Evolutionary conservation across 208 protist genomes (phyloP), one percentile per base, ranked within the genome.

Genomic region (Trypanosoma mega): DNA sequence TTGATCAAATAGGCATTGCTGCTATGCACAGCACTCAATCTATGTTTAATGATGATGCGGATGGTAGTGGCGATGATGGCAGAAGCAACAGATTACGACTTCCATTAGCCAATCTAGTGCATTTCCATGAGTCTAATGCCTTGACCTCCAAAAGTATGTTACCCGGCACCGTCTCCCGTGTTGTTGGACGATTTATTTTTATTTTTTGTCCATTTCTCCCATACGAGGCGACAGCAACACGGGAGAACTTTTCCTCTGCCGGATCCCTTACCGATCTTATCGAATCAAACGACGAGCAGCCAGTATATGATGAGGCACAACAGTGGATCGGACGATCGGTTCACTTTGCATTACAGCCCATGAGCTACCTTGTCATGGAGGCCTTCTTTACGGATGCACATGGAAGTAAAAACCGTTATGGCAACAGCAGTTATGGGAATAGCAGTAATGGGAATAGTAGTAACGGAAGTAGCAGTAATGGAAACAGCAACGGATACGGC

Each of bases 121-220:
- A 61, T 14, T 30, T 61, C 24, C 54, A 61, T 37, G 54, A 61
- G 27, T 12, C 54, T 11, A 41, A 39, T 21, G 18, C 27, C 5
- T 0, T 61, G 8, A 39, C 54, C 7, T 61, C 54, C 18, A 61
- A 61, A 24, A 61, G 26, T n/a, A 61, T 50, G 27, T n/a, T 61
- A 29, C 54, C 54, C 20, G 54, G 54, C 12, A 61, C 24, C 20
- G 50, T 61, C 18, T 50, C 41, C n/a, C 54, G 54, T 30, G 41
- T 61, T 9, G 6, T 29, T 37, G 26, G 54, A 21, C 54, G 54
- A n/a, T 61, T 61, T 61, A 43, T 61, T 5, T 61, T 61, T 37
- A 61, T 61, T 27, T 61, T 50, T 45, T 61, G 54, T 29, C 50
- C 54, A 24, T 61, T 61, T 37, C 18, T 61, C 27, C 54, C 54